Base-by-base conservation (phyloP, 2,329 filamentous ascomycete genomes). In the Apiospora malaysiana region DNA sequence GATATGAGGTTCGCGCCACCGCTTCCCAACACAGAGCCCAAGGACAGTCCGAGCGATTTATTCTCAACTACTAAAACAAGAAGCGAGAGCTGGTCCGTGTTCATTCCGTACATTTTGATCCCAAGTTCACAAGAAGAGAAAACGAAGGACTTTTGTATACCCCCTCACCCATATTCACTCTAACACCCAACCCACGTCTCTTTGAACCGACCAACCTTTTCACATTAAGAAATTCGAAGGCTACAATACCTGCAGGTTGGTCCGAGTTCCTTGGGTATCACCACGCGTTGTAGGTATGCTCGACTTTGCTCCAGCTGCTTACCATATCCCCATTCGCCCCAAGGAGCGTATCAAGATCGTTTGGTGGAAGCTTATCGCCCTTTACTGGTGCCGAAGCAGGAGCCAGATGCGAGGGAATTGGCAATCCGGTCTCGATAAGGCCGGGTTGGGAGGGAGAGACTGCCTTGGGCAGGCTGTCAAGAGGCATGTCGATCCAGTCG, bases 281-380 rank as follows among this genome's bases (percentile, higher is more conserved):
- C 32, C 56, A 40, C 56, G 6, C 56, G 27, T 40, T 40, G 32
- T 63, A 63, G 9, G 32, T 12, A 9, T 63, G 27, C 4, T 63
- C 27, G 21, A 63, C 56, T 40, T 63, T 40, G 56, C 51, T 63
- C 56, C 56, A 63, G 56, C 56, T 63, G n/a, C 51, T 32, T 32
- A n/a, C 9, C 32, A 63, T 9, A 6, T 63, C 56, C 37, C 10
- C 21, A 63, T 14, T 8, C 18, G 21, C 18, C 32, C n/a, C 32
- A 40, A 63, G 56, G 27, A 40, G 56, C 56, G 40, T 37, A 8
- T 5, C 27, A 18, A 37, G 27, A 8, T n/a, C 56, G 7, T 40
- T 12, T 23, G 37, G 32, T 5, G 32, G 32, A 12, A 40, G 32
- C 2, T 12, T 63, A 2, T 18, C 25, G 27, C 16, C 25, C 25